These are phyloP conservation scores for Podospora australis DNA, from an alignment of 495 filamentous ascomycete genomes.

Conservation along the genomic window DNA sequence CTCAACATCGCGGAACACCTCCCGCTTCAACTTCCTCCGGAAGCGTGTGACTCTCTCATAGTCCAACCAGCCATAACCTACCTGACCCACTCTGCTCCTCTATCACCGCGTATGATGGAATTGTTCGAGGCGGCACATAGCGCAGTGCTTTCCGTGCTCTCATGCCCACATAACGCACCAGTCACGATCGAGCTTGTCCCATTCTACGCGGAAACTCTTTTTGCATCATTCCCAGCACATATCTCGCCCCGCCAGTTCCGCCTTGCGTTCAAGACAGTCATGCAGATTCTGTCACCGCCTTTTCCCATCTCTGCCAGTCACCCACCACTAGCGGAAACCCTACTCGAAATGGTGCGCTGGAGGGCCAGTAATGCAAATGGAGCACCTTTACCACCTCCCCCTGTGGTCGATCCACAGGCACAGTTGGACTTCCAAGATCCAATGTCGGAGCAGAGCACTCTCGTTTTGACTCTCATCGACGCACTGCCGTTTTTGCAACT, in stretches of 20 bases:
- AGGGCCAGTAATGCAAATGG: constrained; percentile 53
- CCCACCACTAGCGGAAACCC: constrained; percentile 66
- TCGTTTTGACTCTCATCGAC: constrained; percentile 76
- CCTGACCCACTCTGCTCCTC: constrained; percentile 50
- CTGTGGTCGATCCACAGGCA: constrained; percentile 8
- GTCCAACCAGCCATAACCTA: constrained; percentile 71
- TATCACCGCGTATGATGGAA: constrained; percentile 45
- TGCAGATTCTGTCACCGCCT: constrained; percentile 80
- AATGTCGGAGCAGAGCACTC: constrained; percentile 74
- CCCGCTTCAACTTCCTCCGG: constrained; percentile 57
- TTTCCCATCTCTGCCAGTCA: constrained; percentile 62
- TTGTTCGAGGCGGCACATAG: constrained; percentile 93
- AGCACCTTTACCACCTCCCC: constrained; percentile 24
- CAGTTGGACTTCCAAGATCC: constrained; percentile 13
- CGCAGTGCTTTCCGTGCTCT: constrained; percentile 73
- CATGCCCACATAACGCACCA: constrained; percentile 66
- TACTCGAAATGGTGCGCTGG: constrained; percentile 75
- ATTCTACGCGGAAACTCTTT: constrained; percentile 79
- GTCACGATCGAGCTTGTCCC: constrained; percentile 69
- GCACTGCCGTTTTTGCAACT: constrained; percentile 68
- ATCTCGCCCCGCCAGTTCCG: constrained; percentile 88
- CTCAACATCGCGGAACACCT: constrained; percentile 87
- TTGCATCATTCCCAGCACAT: constrained; percentile 74
- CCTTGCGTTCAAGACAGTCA: constrained; percentile 82
- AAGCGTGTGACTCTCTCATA: constrained; percentile 64